Base-by-base conservation (phyloP, 345 rosid genomes). In the Moricandia moricandioides region DNA sequence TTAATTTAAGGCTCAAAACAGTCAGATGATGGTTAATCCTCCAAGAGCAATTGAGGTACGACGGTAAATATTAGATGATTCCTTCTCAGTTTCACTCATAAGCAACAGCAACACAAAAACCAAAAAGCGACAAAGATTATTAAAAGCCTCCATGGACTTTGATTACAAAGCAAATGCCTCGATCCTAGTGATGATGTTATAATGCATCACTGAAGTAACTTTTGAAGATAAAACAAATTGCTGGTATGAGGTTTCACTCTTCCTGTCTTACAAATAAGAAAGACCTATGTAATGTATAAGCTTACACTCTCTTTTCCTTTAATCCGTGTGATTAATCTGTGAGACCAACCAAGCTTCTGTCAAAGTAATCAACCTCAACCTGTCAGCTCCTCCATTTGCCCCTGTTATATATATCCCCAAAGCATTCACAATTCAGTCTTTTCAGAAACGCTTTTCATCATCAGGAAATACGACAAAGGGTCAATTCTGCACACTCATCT, bases 361-460 rank as follows among this genome's bases (percentile, higher is more conserved):
- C 34, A 12, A 18, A 54, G 88, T 76, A 87, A 81, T 90, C 82
- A 91, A 82, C 87, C 82, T 58, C 82, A 94, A 82, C 87, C 83
- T 59, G 79, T 57, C 21, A 94, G 87, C 84, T 90, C 97, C 81
- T 90, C 97, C 97, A 91, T 91, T 84, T 88, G 77, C 13, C 98
- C 98, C 96, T 94, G 87, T 81, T 70, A n/a, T n/a, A n/a, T n/a
- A n/a, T n/a, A n/a, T n/a, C n/a, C n/a, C n/a, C n/a, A n/a, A 52
- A 52, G 17, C 10, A 73, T 77, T 51, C 55, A 69, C 72, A 57
- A 8, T 49, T 49, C 56, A 6, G 4, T 14, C 6, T 49, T 49
- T 6, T n/a, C 7, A 5, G 17, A 49, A 49, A 6, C 21, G 55
- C 55, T 49, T 49, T 16, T 49, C 8, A 21, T 21, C 24, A 21